Base-by-base conservation (phyloP, 805 yeast species). In the Kuraishia hungarica region DNA sequence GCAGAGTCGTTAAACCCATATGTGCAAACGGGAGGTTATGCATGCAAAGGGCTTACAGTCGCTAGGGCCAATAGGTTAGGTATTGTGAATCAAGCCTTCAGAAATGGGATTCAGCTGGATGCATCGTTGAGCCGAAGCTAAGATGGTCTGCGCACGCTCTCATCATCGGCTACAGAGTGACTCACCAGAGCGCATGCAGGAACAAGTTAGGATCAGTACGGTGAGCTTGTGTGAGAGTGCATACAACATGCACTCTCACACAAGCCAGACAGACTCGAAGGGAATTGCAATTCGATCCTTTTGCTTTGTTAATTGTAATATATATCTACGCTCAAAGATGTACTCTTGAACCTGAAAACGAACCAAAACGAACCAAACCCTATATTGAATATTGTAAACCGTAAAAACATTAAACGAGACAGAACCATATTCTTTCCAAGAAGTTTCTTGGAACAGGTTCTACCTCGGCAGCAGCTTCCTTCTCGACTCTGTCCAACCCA, bases 401-500 rank as follows among this genome's bases (percentile, higher is more conserved):
- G 43, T 35, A 35, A 47, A 8, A 20, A 13, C 13, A 47, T 58
- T 61, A 76, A 48, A 78, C 77, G 55, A 80, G 64, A 78, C 81
- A 77, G 65, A 64, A 79, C 83, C 83, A 80, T 20, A 79, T 56
- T 56, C 64, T 76, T 64, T 81, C 78, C 20, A 72, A n/a, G 51
- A 64, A 53, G 63, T 80, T 81, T 56, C 62, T 68, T 23, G 72
- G 64, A 28, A 61, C 61, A 17, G 64, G 67, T 11, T 66, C 59
- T 39, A 60, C 62, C 52, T 66, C 67, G 15, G 57, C 62, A 50
- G 71, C 72, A 50, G 77, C 77, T 59, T 79, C 82, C 57, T 75
- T 80, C 65, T 84, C 89, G 50, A 80, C 77, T 59, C 77, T 78
- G 35, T 75, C 84, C 56, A 86, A 71, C n/a, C 89, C 89, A 1